Evolutionary conservation across 768 basidiomycete species (phyloP), one percentile per base, ranked within the genome.

Genomic region (Mycena venus): DNA sequence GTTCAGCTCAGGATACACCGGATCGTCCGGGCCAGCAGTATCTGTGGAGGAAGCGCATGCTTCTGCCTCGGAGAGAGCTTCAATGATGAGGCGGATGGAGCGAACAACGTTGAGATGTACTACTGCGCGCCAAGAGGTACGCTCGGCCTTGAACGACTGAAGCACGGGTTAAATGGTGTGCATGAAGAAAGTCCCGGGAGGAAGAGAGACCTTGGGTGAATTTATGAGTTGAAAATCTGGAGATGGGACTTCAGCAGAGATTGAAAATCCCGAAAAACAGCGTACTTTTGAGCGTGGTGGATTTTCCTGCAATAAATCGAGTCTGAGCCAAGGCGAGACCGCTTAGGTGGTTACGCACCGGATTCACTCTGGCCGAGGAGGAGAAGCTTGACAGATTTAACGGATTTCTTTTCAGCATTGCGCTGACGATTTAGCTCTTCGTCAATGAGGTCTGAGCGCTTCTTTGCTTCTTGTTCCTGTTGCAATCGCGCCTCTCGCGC

Each of bases 231-330:
- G 86, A 70, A 86, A 86, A 70, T 86, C 85, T 86, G 27, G 51
- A 47, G 12, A 44, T 29, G 21, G 44, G 53, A 38, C 29, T 34
- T 65, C 17, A 65, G 64, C 14, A 27, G 14, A 1, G 23, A 2
- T 25, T 15, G 11, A 25, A 19, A 27, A 7, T 21, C 7, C 25
- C 12, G 6, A 15, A 51, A 19, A 19, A 23, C 1, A 14, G 84
- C 88, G 70, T 80, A 90, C 89, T 90, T 77, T 91, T 88, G 55
- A 91, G 85, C 2, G 91, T 90, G 2, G 90, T 91, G 4, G 89
- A 90, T 80, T 91, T 91, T 47, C 90, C 90, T 90, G 12, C 11
- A 34, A 1, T 6, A 7, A 44, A 14, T 49, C 4, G 14, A 14
- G 32, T 44, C 8, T 29, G 19, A 62, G 32, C 19, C 40, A n/a